These are phyloP conservation scores for Oldenlandia corymbosa DNA, from an alignment of 257 asterid species.

Conservation along the genomic window DNA sequence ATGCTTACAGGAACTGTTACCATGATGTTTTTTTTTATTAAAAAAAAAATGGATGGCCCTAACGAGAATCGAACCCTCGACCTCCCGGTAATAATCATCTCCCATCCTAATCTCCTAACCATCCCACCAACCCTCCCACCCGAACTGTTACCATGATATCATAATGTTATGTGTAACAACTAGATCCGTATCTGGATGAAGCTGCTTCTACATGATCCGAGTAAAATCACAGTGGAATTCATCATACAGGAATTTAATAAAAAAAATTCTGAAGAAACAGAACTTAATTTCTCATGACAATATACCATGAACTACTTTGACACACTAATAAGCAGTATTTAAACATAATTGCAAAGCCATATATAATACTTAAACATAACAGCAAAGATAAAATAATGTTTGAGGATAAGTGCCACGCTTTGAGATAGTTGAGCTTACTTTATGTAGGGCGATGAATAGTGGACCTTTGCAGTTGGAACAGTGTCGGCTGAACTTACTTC, in stretches of 20 bases:
- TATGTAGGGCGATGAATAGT: constrained; percentile 42
- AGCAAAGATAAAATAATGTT: not conserved
- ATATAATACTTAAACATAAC: not conserved
- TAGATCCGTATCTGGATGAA: not conserved
- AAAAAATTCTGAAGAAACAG: too few species aligned
- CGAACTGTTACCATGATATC: too few species aligned
- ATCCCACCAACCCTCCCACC: too few species aligned
- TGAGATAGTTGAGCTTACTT: constrained; percentile 11
- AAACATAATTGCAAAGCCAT: too few species aligned
- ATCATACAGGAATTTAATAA: not conserved
- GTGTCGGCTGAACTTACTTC: constrained; percentile 20
- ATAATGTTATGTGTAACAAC: not conserved
- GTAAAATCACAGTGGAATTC: not conserved
- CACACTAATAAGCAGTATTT: not conserved
- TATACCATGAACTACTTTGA: not conserved
- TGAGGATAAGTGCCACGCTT: not conserved
- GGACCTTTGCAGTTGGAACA: constrained; percentile 23
- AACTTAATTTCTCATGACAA: not conserved
- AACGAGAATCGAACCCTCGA: too few species aligned
- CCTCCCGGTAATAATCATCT: too few species aligned
- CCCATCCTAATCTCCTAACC: too few species aligned
- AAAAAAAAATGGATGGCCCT: too few species aligned
- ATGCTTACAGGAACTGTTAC: not conserved
- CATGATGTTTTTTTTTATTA: too few species aligned
- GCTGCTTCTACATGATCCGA: not conserved